Evolutionary conservation across 176 grass and related monocot species (phyloP).

Genomic region (Raddia guianensis): DNA sequence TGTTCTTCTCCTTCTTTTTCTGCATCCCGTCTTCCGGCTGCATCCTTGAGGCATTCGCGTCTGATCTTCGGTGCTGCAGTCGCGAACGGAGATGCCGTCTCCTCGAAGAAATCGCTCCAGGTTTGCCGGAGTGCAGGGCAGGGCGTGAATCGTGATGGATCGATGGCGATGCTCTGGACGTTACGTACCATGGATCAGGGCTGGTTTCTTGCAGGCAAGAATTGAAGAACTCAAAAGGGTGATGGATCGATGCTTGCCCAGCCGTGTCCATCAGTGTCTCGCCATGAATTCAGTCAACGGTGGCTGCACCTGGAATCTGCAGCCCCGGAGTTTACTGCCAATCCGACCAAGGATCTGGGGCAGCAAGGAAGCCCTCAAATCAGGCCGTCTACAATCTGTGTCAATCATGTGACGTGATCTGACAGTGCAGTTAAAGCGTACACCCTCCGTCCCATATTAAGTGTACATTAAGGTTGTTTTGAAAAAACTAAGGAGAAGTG

Average conservation of each 20-base stretch:
- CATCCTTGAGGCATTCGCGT: not conserved
- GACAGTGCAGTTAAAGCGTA: not conserved
- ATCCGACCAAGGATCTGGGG: not conserved
- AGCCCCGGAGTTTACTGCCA: not conserved
- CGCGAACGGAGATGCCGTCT: not conserved
- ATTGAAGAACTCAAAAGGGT: not conserved
- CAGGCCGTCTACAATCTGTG: not conserved
- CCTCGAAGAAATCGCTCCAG: not conserved
- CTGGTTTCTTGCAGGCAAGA: not conserved
- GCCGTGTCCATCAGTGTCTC: not conserved
- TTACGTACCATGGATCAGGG: not conserved
- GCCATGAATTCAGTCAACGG: conserved; percentile 18
- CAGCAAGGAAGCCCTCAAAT: not conserved
- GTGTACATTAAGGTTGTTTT: too few species aligned
- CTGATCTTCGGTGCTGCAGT: not conserved
- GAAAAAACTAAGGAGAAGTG: too few species aligned
- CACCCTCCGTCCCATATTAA: too few species aligned
- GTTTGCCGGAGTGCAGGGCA: not conserved
- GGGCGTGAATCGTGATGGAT: not conserved
- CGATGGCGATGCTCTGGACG: not conserved
- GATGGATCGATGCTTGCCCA: not conserved
- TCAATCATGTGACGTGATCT: not conserved
- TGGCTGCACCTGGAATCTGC: not conserved
- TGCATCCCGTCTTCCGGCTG: not conserved
- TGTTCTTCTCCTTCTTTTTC: not conserved